Conservation (phyloP, 805 yeast genomes). For the Candida multigemmis region DNA sequence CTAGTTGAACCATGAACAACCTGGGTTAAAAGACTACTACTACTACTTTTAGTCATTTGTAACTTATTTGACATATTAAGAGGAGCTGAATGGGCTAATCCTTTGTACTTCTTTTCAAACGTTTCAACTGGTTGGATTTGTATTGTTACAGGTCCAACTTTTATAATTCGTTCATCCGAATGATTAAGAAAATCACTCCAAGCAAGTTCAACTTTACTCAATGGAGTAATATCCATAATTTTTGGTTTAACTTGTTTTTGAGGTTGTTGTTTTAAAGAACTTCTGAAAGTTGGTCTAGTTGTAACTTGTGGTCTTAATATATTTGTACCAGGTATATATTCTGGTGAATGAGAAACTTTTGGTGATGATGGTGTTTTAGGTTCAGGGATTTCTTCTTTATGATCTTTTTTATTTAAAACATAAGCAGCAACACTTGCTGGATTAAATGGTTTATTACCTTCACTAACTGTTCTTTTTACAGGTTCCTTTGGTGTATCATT, state of each 20-base stretch:
- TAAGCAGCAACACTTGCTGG: constrained; percentile 34
- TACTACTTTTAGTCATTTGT: constrained; percentile 10
- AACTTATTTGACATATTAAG: constrained; percentile 27
- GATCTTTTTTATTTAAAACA: constrained; percentile 19
- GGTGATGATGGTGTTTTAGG: constrained; percentile 12
- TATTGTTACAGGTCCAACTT: constrained; percentile 45
- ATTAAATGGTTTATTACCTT: constrained; percentile 13
- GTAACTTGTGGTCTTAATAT: constrained; percentile 44
- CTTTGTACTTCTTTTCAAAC: constrained; percentile 51
- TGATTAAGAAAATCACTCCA: constrained; percentile 49
- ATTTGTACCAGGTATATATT: constrained; percentile 50
- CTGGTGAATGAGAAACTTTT: no score
- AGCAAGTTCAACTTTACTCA: constrained; percentile 45
- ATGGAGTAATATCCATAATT: constrained; percentile 32
- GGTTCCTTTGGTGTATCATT: constrained; percentile 7
- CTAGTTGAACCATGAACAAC: constrained; percentile 23
- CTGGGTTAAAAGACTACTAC: constrained; percentile 24
- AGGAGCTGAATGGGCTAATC: constrained; percentile 52
- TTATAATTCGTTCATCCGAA: constrained; percentile 52
- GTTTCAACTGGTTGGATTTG: constrained; percentile 33
- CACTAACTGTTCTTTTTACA: no score
- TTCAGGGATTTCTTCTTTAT: constrained; percentile 4
- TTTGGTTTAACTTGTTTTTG: constrained; percentile 13
- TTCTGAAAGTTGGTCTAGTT: constrained; percentile 17
- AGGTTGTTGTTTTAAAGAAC: constrained; percentile 6